phyloP scores from a whole-genome alignment of 2,329 filamentous ascomycete genomes.

The Elsinoe arachidis region DNA sequence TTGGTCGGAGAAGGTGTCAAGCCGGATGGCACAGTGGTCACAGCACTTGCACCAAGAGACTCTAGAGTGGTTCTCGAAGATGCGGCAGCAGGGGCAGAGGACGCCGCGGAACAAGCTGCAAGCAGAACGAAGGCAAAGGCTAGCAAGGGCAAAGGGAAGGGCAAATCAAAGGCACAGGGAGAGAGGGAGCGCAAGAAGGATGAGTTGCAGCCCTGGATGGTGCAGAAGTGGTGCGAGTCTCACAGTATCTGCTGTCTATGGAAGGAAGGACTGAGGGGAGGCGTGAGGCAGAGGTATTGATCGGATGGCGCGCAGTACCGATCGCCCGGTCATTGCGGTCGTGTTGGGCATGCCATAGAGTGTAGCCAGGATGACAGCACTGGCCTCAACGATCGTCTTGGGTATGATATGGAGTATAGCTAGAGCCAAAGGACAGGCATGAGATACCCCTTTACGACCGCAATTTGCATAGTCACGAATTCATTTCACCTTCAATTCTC shows the following conservation, averaged over 20 bases:
- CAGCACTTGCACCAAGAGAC: slow-evolving; percentile 42
- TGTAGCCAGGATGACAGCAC: not conserved
- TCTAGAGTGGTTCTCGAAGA: slow-evolving; percentile 16
- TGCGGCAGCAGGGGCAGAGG: slow-evolving; percentile 30
- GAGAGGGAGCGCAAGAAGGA: slow-evolving; percentile 22
- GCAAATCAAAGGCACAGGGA: slow-evolving; percentile 6
- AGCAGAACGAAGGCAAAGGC: slow-evolving; percentile 15
- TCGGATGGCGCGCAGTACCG: too few species aligned
- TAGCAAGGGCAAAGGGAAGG: slow-evolving; percentile 12
- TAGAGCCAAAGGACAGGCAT: too few species aligned
- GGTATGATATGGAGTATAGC: too few species aligned
- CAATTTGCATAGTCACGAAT: not conserved
- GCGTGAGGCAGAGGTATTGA: slow-evolving; percentile 26
- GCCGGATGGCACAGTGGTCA: slow-evolving; percentile 2
- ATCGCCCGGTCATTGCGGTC: not conserved
- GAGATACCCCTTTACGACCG: too few species aligned
- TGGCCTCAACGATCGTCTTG: not conserved
- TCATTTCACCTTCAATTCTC: not conserved
- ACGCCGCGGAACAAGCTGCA: slow-evolving; percentile 41
- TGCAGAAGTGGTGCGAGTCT: slow-evolving; percentile 84
- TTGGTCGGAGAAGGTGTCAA: slow-evolving; percentile 48
- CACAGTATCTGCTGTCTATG: slow-evolving; percentile 78
- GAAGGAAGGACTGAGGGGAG: slow-evolving; percentile 44
- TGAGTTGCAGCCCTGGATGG: slow-evolving; percentile 44
- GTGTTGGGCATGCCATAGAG: not conserved